Evolutionary conservation across 768 basidiomycete species (phyloP).

Genomic region (Royoungia palumana): DNA sequence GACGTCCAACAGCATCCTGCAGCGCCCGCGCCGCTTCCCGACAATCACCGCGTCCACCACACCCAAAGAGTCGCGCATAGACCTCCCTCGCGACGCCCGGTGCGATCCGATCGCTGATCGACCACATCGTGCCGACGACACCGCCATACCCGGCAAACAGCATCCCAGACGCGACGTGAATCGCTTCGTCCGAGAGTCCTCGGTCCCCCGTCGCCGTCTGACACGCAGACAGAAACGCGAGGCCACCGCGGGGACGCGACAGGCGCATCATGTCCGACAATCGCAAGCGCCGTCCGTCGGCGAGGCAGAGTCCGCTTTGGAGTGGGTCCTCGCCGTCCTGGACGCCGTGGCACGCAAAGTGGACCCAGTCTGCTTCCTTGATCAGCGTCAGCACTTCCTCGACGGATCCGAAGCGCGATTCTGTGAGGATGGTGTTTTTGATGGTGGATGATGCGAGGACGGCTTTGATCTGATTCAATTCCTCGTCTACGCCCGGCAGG

Average conservation of each 20-base stretch:
- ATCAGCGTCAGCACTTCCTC: background rate
- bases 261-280: constrained; percentile 1
- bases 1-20: constrained; percentile 3
- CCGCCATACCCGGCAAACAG: constrained; percentile 29
- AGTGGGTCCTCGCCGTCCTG: constrained; percentile 21
- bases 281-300: background rate
- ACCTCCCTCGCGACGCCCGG: constrained; percentile 31
- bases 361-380: constrained; percentile 12
- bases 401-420: too few species aligned
- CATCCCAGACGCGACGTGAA: constrained; percentile 44
- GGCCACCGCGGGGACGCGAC: constrained; percentile 16
- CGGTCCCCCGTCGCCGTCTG: constrained; percentile 38
- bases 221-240: constrained; percentile 47
- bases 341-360: constrained; percentile 32
- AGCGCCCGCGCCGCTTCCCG: constrained; percentile 1
- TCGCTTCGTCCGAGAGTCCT: constrained; percentile 34
- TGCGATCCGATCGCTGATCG: constrained; percentile 36
- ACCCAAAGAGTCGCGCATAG: constrained; percentile 17
- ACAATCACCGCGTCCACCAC: background rate
- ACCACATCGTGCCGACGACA: constrained; percentile 46
- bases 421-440: too few species aligned
- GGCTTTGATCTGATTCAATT: constrained; percentile 27
- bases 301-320: constrained; percentile 21
- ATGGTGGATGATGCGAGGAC: background rate
- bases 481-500: constrained; percentile 12